Conservation (phyloP, 2,329 filamentous ascomycete genomes). For the Westerdykella aurantiaca region DNA sequence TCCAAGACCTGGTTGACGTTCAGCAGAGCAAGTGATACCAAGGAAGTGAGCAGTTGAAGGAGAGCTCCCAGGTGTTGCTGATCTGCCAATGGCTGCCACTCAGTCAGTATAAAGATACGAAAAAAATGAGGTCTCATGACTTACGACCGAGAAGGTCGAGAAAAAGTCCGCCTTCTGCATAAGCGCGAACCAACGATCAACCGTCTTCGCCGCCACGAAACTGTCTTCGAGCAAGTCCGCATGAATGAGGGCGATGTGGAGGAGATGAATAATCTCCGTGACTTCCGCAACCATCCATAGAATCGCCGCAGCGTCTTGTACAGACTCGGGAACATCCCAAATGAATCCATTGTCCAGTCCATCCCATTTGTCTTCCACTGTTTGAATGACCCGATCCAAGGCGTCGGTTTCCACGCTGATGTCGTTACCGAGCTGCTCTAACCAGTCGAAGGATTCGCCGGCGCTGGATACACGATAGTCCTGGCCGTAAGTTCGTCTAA, state of each 20-base stretch:
- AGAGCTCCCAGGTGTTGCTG: constrained; percentile 51
- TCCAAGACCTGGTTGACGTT: constrained; percentile 59
- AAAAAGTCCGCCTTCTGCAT: constrained; percentile 52
- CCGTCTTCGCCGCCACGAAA: constrained; percentile 26
- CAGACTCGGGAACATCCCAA: constrained; percentile 45
- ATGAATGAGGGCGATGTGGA: constrained; percentile 68
- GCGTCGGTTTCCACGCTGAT: constrained; percentile 26
- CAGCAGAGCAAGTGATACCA: constrained; percentile 67
- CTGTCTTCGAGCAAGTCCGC: constrained; percentile 49
- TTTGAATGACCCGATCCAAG: constrained; percentile 41
- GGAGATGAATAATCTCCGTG: constrained; percentile 65
- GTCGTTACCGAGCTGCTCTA: constrained; percentile 28
- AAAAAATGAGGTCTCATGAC: constrained; percentile 19
- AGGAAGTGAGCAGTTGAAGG: constrained; percentile 62
- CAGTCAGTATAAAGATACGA: not conserved
- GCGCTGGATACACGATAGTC: constrained; percentile 27
- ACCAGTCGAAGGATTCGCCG: constrained; percentile 10
- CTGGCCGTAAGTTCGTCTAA: constrained; percentile 24
- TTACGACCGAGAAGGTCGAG: constrained; percentile 54
- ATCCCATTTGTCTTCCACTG: constrained; percentile 46
- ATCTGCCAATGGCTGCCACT: constrained; percentile 35
- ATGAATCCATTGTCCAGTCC: constrained; percentile 39
- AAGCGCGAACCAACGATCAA: constrained; percentile 31
- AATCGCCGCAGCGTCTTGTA: constrained; percentile 53
- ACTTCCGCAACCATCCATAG: constrained; percentile 60